These are phyloP conservation scores for Dittrichia graveolens DNA, from an alignment of 129 eudicot genomes.

Conservation along the genomic window DNA sequence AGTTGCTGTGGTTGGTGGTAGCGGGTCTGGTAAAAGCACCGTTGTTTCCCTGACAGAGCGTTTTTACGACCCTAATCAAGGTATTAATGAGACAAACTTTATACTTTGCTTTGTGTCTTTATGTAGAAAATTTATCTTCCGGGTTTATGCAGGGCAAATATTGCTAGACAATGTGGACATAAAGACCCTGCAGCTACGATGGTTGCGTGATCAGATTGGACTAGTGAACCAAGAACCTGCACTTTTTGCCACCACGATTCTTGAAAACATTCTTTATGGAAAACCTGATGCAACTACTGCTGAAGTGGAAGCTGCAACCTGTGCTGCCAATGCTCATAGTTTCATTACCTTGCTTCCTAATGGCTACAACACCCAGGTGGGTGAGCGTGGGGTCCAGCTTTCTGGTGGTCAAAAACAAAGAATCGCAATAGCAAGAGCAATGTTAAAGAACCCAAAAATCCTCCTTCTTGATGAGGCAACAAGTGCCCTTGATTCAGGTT, in stretches of 20 bases:
- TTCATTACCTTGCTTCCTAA: slow-evolving; percentile 89
- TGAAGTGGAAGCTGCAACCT: slow-evolving; percentile 86
- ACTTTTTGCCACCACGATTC: slow-evolving; percentile 96
- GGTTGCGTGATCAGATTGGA: slow-evolving; percentile 94
- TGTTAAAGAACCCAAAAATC: slow-evolving; percentile 89
- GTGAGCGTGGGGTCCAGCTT: slow-evolving; percentile 94
- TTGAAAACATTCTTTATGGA: slow-evolving; percentile 90
- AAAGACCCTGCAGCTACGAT: slow-evolving; percentile 72
- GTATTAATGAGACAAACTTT: slow-evolving; percentile 36
- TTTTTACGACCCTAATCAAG: slow-evolving; percentile 94
- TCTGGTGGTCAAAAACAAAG: slow-evolving; percentile 99
- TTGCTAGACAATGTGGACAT: slow-evolving; percentile 86
- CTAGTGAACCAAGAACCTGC: slow-evolving; percentile 99
- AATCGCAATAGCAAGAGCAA: slow-evolving; percentile 93
- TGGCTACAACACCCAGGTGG: slow-evolving; percentile 96
- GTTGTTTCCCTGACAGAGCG: slow-evolving; percentile 91
- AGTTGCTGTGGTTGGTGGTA: slow-evolving; percentile 98
- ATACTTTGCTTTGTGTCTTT: neutral
- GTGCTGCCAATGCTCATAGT: slow-evolving; percentile 96
- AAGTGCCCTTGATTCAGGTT: slow-evolving; percentile 88
- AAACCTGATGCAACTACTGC: slow-evolving; percentile 82
- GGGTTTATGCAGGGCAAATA: slow-evolving; percentile 60
- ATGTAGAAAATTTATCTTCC: neutral
- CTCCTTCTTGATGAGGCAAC: slow-evolving; percentile 97
- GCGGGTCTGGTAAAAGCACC: slow-evolving; percentile 98